Evolutionary conservation across 2,329 filamentous ascomycete genomes (phyloP), one percentile per base, ranked within the genome.

Genomic region (Taxawa tesnikishii): DNA sequence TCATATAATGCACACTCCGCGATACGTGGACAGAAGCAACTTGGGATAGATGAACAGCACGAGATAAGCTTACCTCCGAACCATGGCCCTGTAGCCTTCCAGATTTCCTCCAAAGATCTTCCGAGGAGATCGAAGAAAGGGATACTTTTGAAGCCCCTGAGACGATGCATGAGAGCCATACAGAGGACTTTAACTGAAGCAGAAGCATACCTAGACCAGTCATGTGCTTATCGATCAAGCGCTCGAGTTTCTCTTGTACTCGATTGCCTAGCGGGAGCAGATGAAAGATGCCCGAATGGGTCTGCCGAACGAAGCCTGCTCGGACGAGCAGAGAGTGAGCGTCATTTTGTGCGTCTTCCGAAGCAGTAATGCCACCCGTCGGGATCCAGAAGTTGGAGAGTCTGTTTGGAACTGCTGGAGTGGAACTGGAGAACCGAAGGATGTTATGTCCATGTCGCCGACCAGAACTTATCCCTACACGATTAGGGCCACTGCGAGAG

Each of bases 241-340:
- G 60, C 50, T 94, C 85, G 17, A 96, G 63, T 55, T 96, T 98
- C 31, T 84, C 73, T 48, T 94, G 85, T 0, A 96, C 83, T 16
- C 84, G 73, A 17, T 84, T 67, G 0, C 90, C 90, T 0, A 98
- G 60, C 0, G 90, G 90, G 1, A 98, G 67, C 50, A 94, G 68
- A 49, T 98, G 90, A 47, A 94, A 98, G 21, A 96, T 75, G 16
- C 90, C 90, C 6, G 87, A 75, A 51, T 94, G 81, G 13, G 84
- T 78, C 75, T 60, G 58, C 26, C 63, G 57, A 6, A 67, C 41
- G 38, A 61, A 66, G 26, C 63, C 63, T 18, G 54, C 60, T 24
- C 59, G 50, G 15, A 65, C 32, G 2, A 67, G 56, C 11, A 63
- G 45, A 8, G 60, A 52, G 36, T 65, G 58, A 23, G 59, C 58